Conservation (phyloP, 345 rosid species). For the Salix caprea region DNA sequence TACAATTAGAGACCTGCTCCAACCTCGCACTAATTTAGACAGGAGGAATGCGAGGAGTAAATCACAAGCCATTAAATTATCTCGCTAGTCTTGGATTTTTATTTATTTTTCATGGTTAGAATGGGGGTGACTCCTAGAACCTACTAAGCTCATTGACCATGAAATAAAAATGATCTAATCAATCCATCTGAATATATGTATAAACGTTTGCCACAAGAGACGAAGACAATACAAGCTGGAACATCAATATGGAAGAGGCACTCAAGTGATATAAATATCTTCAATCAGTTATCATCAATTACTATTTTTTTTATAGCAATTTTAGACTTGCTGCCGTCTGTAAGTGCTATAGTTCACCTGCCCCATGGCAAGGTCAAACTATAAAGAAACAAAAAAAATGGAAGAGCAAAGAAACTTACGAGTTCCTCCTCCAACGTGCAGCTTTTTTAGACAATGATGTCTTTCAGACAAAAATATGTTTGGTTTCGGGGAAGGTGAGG, state of each 20-base stretch:
- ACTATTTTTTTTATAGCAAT: background rate
- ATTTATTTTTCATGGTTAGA: background rate
- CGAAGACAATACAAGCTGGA: background rate
- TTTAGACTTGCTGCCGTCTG: background rate
- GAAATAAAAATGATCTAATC: background rate
- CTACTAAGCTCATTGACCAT: too few species aligned
- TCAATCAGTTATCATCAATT: background rate
- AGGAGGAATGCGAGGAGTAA: background rate
- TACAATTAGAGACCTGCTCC: background rate
- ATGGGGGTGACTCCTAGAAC: too few species aligned
- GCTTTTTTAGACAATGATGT: constrained; percentile 22
- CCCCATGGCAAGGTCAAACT: background rate
- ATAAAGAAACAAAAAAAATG: background rate
- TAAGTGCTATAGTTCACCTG: background rate
- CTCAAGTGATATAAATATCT: too few species aligned
- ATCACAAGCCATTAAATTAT: background rate
- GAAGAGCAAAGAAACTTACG: constrained; percentile 25
- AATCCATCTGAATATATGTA: background rate
- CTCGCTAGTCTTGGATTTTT: background rate
- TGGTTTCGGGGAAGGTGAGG: constrained; percentile 19
- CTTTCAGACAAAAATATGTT: constrained; percentile 16
- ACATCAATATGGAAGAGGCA: background rate
- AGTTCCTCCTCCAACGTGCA: constrained; percentile 26
- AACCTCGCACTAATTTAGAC: background rate
- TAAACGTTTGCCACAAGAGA: background rate